A percentile compares a stretch with the other conserved stretches of the same genome.
These are phyloP conservation scores for Ceratobasidium sp. DNA, from an alignment of 1,284 basidiomycete species.

Conservation along the genomic window DNA sequence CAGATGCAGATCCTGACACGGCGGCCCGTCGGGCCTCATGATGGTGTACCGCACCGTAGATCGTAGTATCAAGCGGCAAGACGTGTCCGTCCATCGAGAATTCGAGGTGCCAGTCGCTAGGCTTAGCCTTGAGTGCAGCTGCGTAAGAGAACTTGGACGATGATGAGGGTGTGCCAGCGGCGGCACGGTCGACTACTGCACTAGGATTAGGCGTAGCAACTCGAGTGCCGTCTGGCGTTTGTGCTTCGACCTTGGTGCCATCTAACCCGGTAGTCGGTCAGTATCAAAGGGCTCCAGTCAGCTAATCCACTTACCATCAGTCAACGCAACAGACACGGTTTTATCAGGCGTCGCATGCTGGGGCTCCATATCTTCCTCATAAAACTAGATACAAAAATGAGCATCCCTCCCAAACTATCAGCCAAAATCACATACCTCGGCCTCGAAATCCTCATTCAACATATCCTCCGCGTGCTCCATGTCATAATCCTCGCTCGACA, in stretches of 20 bases:
- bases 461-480: conserved; percentile 74
- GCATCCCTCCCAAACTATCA: neutral
- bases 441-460: conserved; percentile 83
- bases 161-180: conserved; percentile 52
- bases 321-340: conserved; percentile 85
- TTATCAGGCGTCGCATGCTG: conserved; percentile 65
- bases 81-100: conserved; percentile 91
- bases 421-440: conserved; percentile 59
- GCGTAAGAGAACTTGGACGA: conserved; percentile 79
- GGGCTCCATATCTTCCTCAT: conserved; percentile 38
- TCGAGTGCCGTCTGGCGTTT: conserved; percentile 95
- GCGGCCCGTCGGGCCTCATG: conserved; percentile 74
- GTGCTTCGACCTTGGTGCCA: conserved; percentile 90
- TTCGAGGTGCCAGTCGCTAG: conserved; percentile 95
- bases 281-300: conserved; percentile 22
- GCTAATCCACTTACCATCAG: conserved; percentile 66
- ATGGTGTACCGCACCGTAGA: conserved; percentile 95
- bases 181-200: conserved; percentile 49
- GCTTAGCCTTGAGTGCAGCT: conserved; percentile 89
- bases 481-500: conserved; percentile 62
- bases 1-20: neutral
- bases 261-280: conserved; percentile 62
- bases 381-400: conserved; percentile 10
- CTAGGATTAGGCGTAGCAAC: conserved; percentile 84
- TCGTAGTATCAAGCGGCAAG: conserved; percentile 86